Conservation (phyloP, 2,329 filamentous ascomycete species). For the Penicillium sp. region DNA sequence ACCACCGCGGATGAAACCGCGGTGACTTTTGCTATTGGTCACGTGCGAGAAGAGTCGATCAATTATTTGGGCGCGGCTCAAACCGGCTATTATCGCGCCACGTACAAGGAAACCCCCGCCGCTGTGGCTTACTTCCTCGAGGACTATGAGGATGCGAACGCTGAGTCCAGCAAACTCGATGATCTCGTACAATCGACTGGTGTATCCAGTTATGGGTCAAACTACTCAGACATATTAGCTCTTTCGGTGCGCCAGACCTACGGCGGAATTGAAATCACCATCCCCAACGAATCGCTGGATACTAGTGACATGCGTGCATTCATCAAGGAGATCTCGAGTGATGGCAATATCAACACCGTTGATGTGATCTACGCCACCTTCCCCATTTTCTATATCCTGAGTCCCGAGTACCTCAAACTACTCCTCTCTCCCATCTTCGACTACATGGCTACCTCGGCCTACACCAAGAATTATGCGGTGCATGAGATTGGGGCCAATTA, state of each 20-base stretch:
- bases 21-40: constrained; percentile 42
- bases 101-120: constrained; percentile 26
- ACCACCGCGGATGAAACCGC: constrained; percentile 19
- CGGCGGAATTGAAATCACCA: constrained; percentile 38
- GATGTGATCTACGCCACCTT: constrained; percentile 42
- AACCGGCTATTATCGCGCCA: constrained; percentile 36
- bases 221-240: constrained; percentile 40
- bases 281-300: constrained; percentile 31
- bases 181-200: constrained; percentile 19
- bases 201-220: constrained; percentile 24
- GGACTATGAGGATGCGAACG: constrained; percentile 35
- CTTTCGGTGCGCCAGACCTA: constrained; percentile 41
- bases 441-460: constrained; percentile 36
- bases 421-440: constrained; percentile 42
- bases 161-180: constrained; percentile 32
- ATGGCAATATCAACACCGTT: constrained; percentile 42
- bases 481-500: constrained; percentile 39
- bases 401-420: constrained; percentile 39
- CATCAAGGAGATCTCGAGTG: constrained; percentile 43
- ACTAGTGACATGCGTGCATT: constrained; percentile 30
- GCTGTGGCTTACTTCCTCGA: constrained; percentile 37
- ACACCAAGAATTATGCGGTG: constrained; percentile 33
- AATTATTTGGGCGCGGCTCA: constrained; percentile 36
- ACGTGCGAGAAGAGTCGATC: constrained; percentile 36
- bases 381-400: constrained; percentile 41